Evolutionary conservation across 768 basidiomycete species (phyloP), one percentile per base, ranked within the genome.

Genomic region (Mycena olivaceomarginata): DNA sequence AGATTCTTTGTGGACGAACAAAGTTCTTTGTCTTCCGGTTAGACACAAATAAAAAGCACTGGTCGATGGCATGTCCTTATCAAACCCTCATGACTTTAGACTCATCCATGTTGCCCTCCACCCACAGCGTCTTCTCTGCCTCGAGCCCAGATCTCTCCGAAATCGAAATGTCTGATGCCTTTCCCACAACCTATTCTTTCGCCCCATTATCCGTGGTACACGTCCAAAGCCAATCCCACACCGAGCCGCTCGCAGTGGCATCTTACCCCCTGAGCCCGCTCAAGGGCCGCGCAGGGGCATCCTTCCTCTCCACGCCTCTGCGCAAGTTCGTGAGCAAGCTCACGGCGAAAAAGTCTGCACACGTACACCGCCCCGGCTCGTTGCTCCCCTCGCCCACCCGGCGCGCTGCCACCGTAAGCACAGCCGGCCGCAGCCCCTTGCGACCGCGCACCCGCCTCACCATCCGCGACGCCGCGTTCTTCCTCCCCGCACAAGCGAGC

Each of bases 211-310:
- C 7, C 31, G 3, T 31, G 31, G 31, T 31, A 31, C 31, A 31
- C 31, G 31, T 31, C 31, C 31, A 3, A 31, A 31, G 31, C 31
- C 31, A 31, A 31, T 4, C 31, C 31, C 31, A 31, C 31, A 31
- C 31, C 22, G 51, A 56, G 22, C 64, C 72, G 37, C 64, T 72
- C 22, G 53, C 65, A 2, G 63, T 66, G 7, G 53, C 72, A 4
- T 72, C 72, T 4, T 65, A 41, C 40, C 72, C 72, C 15, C 10
- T 22, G 16, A 65, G 16, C n/a, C 64, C 72, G 15, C 15, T 13
- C 51, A 53, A 22, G 15, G 40, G 63, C 63, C 63, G 64, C 18
- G 48, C 45, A 41, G 31, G 31, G 31, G 31, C 25, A 31, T 3
- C 31, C 31, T 31, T 31, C 31, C 12, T 43, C 5, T 59, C 51